Evolutionary conservation across 2,329 filamentous ascomycete species (phyloP), one percentile per base, ranked within the genome.

Genomic region (Neonectria punicea): DNA sequence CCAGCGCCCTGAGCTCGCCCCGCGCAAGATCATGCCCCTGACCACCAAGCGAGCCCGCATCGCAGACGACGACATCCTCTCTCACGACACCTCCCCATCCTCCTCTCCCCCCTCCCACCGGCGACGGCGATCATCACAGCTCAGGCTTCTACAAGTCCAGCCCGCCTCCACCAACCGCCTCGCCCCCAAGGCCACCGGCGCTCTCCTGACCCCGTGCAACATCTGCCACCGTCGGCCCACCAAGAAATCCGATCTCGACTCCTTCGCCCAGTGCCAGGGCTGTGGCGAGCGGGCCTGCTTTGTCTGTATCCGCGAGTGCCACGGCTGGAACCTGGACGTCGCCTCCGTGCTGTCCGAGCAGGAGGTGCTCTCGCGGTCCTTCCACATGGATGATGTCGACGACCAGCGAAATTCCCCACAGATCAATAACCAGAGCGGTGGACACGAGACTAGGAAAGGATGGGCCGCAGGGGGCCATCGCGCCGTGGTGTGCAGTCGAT

Each of bases 181-280:
- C 16, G 53, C 62, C 6, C 30, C 55, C 13, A 56, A 60, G 43
- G 39, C 67, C 22, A 72, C 63, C 44, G 59, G 66, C 30, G 64
- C 75, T 3, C 69, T 79, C 5, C 79, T 89, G 28, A 80, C 79
- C 43, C 85, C 89, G 0, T 93, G 90, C 76, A 88, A 92, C 78
- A 87, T 92, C 67, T 93, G 90, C 81, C 86, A 86, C 71, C 86
- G 89, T 46, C 85, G 86, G 58, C 90, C 90, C 1, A 89, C 84
- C 57, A 88, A 88, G 70, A 90, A 87, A 74, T 84, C 84, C 6
- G 89, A 92, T 61, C 83, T 92, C 36, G 89, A 91, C 75, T 87
- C 86, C 10, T 92, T 89, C 73, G 85, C 88, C 51, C 83, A 88
- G 71, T 93, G 90, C 75, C 80, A 86, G 69, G 84, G 86, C 14